Evolutionary conservation across 176 grass and related monocot genomes (phyloP).

Genomic region (Elymus sibiricus): DNA sequence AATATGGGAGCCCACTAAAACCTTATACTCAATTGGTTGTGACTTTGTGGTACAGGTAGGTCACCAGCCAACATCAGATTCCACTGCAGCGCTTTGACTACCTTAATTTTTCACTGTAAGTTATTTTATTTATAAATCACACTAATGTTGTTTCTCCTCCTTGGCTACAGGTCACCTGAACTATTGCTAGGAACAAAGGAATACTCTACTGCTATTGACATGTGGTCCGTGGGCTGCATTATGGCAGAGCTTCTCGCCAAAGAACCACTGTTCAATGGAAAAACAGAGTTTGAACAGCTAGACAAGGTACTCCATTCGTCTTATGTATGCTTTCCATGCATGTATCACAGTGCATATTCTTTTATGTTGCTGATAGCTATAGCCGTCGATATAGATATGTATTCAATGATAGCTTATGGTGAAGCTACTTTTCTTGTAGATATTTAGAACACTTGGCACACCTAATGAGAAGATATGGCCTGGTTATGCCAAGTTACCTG

Average conservation of each 20-base stretch:
- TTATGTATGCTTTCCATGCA: not conserved
- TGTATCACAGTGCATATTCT: not conserved
- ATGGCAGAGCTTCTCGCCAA: constrained; percentile 98
- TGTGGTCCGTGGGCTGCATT: constrained; percentile 98
- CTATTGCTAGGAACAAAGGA: constrained; percentile 90
- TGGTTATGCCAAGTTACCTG: constrained; percentile 83
- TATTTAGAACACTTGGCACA: constrained; percentile 94
- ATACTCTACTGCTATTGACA: constrained; percentile 99
- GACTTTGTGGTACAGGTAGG: constrained; percentile 99
- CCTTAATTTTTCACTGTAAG: constrained; percentile 20
- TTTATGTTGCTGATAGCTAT: not conserved
- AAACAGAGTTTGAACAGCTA: constrained; percentile 90
- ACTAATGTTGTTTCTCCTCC: constrained; percentile 14
- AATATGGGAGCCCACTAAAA: constrained; percentile 95
- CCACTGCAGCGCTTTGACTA: constrained; percentile 41
- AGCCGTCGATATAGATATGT: not conserved
- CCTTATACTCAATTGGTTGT: constrained; percentile 98
- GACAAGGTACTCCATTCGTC: constrained; percentile 62
- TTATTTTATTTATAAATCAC: constrained; percentile 12
- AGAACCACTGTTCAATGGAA: constrained; percentile 92
- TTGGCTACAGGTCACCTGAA: constrained; percentile 78
- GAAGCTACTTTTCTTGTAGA: constrained; percentile 53
- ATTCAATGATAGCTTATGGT: constrained; percentile 34
- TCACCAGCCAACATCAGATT: constrained; percentile 38
- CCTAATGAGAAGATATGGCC: constrained; percentile 98